A percentile compares a stretch with the other conserved stretches of the same genome.
These are phyloP conservation scores for Suillus ampliporus DNA, from an alignment of 768 basidiomycete genomes.

Conservation along the genomic window DNA sequence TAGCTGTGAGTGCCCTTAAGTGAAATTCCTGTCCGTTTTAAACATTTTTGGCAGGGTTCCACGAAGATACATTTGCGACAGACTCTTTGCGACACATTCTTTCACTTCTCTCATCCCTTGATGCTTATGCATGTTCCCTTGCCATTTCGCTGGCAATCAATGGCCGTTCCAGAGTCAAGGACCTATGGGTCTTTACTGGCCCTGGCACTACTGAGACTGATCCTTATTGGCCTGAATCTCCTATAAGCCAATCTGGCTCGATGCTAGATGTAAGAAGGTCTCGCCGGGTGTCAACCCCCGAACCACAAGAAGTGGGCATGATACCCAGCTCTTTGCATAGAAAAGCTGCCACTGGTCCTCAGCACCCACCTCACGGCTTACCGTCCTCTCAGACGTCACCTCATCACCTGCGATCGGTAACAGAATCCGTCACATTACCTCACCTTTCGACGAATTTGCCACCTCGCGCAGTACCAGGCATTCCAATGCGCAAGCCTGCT, in stretches of 20 bases:
- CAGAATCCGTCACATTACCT: slow-evolving; percentile 36
- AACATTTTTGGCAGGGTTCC: slow-evolving; percentile 61
- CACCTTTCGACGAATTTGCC: slow-evolving; percentile 24
- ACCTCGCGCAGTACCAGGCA: slow-evolving; percentile 36
- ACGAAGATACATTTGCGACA: slow-evolving; percentile 75
- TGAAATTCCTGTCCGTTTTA: slow-evolving; percentile 20
- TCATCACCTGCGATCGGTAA: slow-evolving; percentile 42
- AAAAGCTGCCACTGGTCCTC: slow-evolving; percentile 37
- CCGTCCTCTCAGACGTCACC: slow-evolving; percentile 18
- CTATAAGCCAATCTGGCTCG: slow-evolving; percentile 41
- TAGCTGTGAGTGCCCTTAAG: slow-evolving; percentile 56
- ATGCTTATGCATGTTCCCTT: slow-evolving; percentile 69
- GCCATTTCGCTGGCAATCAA: slow-evolving; percentile 73
- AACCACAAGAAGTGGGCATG: slow-evolving; percentile 29
- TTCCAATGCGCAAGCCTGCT: slow-evolving; percentile 62
- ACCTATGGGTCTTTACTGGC: slow-evolving; percentile 79
- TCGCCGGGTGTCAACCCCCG: slow-evolving; percentile 38
- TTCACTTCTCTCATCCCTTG: slow-evolving; percentile 66
- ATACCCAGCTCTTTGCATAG: slow-evolving; percentile 37
- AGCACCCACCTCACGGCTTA: slow-evolving; percentile 26
- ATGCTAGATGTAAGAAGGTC: slow-evolving; percentile 43
- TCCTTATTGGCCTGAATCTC: slow-evolving; percentile 40
- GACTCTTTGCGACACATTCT: slow-evolving; percentile 79
- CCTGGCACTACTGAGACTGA: slow-evolving; percentile 43
- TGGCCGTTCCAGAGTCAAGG: slow-evolving; percentile 74